These are phyloP conservation scores for Gautieria morchelliformis DNA, from an alignment of 768 basidiomycete genomes.

Conservation along the genomic window DNA sequence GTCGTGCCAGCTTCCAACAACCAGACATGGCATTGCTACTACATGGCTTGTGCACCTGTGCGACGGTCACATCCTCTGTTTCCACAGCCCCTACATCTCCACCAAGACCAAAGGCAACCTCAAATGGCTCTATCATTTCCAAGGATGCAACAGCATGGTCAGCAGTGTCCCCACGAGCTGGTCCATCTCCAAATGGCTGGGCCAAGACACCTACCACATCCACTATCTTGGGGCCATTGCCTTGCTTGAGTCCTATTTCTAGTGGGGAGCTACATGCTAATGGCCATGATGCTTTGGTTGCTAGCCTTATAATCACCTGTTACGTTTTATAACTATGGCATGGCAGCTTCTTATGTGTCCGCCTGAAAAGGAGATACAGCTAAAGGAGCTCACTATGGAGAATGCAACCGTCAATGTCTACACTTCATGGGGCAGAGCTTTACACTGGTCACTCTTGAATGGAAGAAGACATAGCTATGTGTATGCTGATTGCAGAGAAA, in stretches of 20 bases:
- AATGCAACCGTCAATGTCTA: constrained; percentile 52
- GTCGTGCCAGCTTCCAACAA: too few relatives aligned
- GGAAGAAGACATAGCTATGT: too few relatives aligned
- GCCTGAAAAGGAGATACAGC: constrained; percentile 70
- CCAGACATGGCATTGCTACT: too few relatives aligned
- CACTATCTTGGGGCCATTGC: constrained; percentile 39
- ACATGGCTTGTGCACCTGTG: constrained; percentile 4
- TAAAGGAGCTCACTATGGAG: constrained; percentile 49
- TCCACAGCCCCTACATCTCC: too few relatives aligned
- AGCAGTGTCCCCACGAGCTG: too few relatives aligned
- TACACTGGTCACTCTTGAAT: constrained; percentile 74
- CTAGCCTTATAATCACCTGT: constrained; percentile 5
- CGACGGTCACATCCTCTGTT: constrained; percentile 30
- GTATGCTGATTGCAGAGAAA: too few relatives aligned
- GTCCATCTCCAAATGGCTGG: constrained; percentile 27
- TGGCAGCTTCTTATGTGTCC: constrained; percentile 62
- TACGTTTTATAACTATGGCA: constrained; percentile 4
- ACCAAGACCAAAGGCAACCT: too few relatives aligned
- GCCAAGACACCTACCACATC: constrained; percentile 25
- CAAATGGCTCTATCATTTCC: too few relatives aligned
- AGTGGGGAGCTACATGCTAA: constrained; percentile 31
- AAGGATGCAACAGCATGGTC: too few relatives aligned
- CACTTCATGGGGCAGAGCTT: constrained; percentile 60
- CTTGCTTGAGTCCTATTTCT: constrained; percentile 27
- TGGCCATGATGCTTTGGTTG: too few relatives aligned